Base-by-base conservation (phyloP, 352 stramenopile genomes). In the Phytophthora rubi region DNA sequence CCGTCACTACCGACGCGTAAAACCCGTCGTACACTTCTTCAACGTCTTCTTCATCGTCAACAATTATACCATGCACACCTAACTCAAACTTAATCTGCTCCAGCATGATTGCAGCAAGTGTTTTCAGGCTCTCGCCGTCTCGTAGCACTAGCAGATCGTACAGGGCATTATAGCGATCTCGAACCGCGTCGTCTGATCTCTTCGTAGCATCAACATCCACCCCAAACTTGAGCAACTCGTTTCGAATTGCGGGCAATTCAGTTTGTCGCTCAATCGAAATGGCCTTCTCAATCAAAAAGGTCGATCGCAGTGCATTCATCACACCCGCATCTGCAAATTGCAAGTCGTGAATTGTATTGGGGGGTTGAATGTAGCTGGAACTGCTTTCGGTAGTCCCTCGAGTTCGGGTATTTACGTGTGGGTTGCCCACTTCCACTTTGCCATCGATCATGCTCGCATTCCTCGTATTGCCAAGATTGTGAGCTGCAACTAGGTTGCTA, bases 91-190 rank as follows among this genome's bases (percentile, higher is more conserved):
- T 90, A 66, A 94, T 94, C 49, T 88, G 85, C 47, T 74, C 65
- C 15, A 94, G 66, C 56, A 92, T 78, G 8, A 76, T 72, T 21
- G 76, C 65, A 6, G 87, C 87, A 10, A 92, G 76, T 10, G 75
- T 56, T 52, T 84, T 81, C 18, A 93, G 79, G 56, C 84, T 89
- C 54, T 92, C 83, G 4, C 87, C 87, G 48, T 92, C 85, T 30
- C 83, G 82, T 21, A 93, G 67, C 0, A 92, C 82, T 42, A 93
- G 82, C 42, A 88, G 71, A 37, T 91, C 85, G 44, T 90, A 94
- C 28, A 94, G 49, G 1, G 51, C 37, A 9, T 74, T 70, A 42
- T 93, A 94, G 33, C 85, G 84, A 2, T 83, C 70, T 15, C 51
- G 47, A 1, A 45, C 51, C 13, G 42, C 15, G 9, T 62, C 54